phyloP scores from a whole-genome alignment of 306 rosid species.

The Sicyos baderoa region DNA sequence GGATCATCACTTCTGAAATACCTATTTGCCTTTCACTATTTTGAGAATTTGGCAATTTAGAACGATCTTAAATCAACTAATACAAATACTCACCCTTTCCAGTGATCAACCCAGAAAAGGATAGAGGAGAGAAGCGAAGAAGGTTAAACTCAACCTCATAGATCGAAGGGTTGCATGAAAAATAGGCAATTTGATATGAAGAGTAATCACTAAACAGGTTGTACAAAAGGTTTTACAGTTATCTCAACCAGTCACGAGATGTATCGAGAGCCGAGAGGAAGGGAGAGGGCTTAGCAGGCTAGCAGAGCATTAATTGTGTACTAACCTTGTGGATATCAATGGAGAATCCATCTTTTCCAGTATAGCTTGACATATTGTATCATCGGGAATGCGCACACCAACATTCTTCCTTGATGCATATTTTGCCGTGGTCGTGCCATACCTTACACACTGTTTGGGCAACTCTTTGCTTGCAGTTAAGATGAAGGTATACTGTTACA shows the following conservation, averaged over 20 bases:
- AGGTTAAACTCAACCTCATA: neutral
- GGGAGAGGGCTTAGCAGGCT: neutral
- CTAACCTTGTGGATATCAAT: constrained; percentile 75
- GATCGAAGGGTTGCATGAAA: neutral
- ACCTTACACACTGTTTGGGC: constrained; percentile 79
- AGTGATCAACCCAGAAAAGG: neutral
- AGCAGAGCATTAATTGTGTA: constrained; percentile 18
- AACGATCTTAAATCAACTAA: neutral
- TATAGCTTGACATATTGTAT: constrained; percentile 70
- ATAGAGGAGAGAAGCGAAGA: neutral
- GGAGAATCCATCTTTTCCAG: constrained; percentile 74
- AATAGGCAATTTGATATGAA: neutral
- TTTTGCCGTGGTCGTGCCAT: constrained; percentile 60
- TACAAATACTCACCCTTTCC: neutral
- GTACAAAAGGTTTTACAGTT: neutral
- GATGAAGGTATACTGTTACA: constrained; percentile 86
- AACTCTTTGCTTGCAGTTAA: constrained; percentile 79
- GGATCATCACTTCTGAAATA: neutral
- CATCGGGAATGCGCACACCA: constrained; percentile 88
- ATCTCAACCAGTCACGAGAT: neutral
- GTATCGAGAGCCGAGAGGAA: neutral
- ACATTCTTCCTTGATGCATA: constrained; percentile 65
- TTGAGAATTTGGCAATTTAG: neutral
- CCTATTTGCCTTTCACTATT: neutral
- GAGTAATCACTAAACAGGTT: neutral